Percentiles rank a stretch among this genome's conserved stretches.
These are phyloP conservation scores for Fusarium sp. DNA, from an alignment of 2,329 filamentous ascomycete species.

Conservation along the genomic window DNA sequence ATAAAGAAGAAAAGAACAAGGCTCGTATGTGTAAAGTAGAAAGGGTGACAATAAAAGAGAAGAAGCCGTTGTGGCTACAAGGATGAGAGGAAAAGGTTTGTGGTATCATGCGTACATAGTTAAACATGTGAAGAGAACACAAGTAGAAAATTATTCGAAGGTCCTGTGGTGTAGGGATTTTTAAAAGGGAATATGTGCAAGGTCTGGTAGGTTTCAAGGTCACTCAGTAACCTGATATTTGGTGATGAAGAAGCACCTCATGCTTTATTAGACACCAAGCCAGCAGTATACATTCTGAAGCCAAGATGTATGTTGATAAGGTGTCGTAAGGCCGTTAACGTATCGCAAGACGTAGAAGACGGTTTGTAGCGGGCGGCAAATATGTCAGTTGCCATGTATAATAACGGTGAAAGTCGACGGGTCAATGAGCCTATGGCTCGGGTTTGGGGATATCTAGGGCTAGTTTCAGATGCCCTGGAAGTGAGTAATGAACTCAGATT, in stretches of 20 bases:
- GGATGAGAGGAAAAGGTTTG: constrained; percentile 26
- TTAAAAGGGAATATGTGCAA: constrained; percentile 23
- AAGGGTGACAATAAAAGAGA: constrained; percentile 27
- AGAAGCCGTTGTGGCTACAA: constrained; percentile 29
- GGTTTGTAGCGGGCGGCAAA: constrained; percentile 15
- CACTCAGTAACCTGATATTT: constrained; percentile 1
- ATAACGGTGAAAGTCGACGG: constrained; percentile 26
- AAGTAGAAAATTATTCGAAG: constrained; percentile 32
- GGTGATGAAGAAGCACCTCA: constrained; percentile 14
- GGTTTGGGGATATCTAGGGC: constrained; percentile 8
- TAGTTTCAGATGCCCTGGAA: constrained; percentile 9
- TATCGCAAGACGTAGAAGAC: constrained; percentile 30
- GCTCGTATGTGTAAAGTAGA: constrained; percentile 27
- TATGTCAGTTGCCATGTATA: constrained; percentile 25
- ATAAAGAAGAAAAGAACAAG: constrained; percentile 18
- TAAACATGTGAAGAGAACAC: constrained; percentile 41
- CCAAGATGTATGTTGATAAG: constrained; percentile 21
- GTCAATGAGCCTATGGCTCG: constrained; percentile 11
- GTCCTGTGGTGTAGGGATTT: constrained; percentile 10
- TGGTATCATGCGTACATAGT: constrained; percentile 47
- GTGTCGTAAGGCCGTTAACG: constrained; percentile 41
- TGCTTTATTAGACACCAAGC: constrained; percentile 23
- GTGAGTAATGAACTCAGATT: constrained; percentile 9
- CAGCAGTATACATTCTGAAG: constrained; percentile 30
- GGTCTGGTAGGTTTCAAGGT: constrained; percentile 5